phyloP scores from a whole-genome alignment of 2,329 filamentous ascomycete genomes.

The Penicillium sp. region DNA sequence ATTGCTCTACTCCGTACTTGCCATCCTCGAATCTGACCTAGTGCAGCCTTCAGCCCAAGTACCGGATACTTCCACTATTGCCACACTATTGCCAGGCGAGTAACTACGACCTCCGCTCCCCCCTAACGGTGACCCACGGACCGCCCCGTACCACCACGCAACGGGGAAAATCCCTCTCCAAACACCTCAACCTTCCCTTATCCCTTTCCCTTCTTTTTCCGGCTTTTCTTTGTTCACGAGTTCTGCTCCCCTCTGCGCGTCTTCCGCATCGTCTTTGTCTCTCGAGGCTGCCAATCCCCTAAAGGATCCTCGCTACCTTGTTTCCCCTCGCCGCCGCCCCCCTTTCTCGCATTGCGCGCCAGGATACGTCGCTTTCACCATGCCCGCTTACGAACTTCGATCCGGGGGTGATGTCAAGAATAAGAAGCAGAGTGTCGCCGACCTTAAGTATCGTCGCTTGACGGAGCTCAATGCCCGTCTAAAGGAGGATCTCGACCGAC shows the following conservation, averaged over 20 bases:
- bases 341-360: conserved; percentile 15
- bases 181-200: conserved; percentile 8
- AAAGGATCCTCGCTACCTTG: not conserved
- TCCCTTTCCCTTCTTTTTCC: conserved; percentile 14
- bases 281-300: too few relatives aligned
- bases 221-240: conserved; percentile 7
- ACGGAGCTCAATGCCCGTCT: conserved; percentile 95
- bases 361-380: conserved; percentile 33
- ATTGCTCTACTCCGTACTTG: too few relatives aligned
- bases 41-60: conserved; percentile 2
- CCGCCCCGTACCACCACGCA: conserved; percentile 4
- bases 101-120: not conserved
- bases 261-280: conserved; percentile 1
- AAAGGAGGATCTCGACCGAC: conserved; percentile 90
- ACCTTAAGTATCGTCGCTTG: conserved; percentile 90
- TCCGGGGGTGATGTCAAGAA: conserved; percentile 64
- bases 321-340: conserved; percentile 10
- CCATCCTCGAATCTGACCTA: conserved; percentile 1
- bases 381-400: conserved; percentile 61
- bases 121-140: conserved; percentile 5
- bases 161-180: conserved; percentile 19
- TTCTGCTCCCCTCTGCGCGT: conserved; percentile 6
- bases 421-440: conserved; percentile 99
- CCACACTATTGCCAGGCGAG: conserved; percentile 5
- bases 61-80: conserved; percentile 4